Conservation (phyloP, 1,284 basidiomycete species). For the Gastroboletus turbinatus region DNA sequence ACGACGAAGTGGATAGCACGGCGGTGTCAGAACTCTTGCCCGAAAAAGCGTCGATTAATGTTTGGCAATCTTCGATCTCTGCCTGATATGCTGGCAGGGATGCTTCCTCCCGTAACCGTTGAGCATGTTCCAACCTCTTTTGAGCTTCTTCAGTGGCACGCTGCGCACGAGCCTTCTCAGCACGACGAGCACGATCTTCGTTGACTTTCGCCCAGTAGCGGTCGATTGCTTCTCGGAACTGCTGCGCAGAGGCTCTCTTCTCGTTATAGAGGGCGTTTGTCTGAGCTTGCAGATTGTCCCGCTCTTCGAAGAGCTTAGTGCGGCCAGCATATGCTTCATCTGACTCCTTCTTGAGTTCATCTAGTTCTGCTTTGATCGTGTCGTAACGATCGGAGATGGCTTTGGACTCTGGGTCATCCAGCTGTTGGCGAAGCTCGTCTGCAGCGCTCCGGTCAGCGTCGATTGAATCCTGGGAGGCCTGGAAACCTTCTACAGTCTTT, state of each 20-base stretch:
- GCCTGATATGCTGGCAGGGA: constrained; percentile 87
- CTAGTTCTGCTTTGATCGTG: constrained; percentile 83
- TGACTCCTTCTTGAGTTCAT: constrained; percentile 81
- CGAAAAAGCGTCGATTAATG: constrained; percentile 87
- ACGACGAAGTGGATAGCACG: constrained; percentile 46
- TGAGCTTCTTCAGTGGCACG: constrained; percentile 81
- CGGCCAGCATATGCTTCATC: constrained; percentile 86
- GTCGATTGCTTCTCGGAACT: constrained; percentile 82
- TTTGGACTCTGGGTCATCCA: constrained; percentile 91
- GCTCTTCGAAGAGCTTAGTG: constrained; percentile 86
- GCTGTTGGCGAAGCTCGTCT: constrained; percentile 82
- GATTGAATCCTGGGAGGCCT: constrained; percentile 76
- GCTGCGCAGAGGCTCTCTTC: constrained; percentile 75
- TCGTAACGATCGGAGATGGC: constrained; percentile 83
- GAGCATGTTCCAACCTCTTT: constrained; percentile 81
- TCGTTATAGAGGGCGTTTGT: constrained; percentile 74
- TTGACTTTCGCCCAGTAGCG: constrained; percentile 78
- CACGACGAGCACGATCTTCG: constrained; percentile 82
- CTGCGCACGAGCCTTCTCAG: constrained; percentile 79
- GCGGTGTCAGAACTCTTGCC: constrained; percentile 66
- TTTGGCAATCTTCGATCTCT: constrained; percentile 97
- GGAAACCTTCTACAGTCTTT: constrained; percentile 76
- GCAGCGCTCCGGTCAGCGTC: constrained; percentile 75
- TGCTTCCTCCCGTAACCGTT: constrained; percentile 89
- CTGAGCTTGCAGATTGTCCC: constrained; percentile 71